Conservation (phyloP, 768 basidiomycete species). For the Hygrocybe punicea region DNA sequence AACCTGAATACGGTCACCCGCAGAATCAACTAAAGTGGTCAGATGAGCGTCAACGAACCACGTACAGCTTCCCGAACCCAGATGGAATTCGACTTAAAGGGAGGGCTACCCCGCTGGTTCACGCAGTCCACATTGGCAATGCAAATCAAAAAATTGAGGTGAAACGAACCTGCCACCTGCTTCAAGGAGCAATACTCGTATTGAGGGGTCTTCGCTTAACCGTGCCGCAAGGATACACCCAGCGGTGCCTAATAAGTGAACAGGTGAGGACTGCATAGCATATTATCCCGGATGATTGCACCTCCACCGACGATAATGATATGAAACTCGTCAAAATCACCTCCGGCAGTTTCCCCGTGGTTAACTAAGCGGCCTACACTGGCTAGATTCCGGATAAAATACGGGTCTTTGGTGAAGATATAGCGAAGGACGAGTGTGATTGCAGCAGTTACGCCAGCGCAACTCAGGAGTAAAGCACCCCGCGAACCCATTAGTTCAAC, state of each 20-base stretch:
- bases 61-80: conserved; percentile 36
- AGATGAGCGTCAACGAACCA: not conserved
- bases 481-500: too few relatives aligned
- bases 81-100: conserved; percentile 43
- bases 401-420: not conserved
- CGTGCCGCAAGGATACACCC: conserved; percentile 61
- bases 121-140: not conserved
- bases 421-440: conserved; percentile 8
- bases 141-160: not conserved
- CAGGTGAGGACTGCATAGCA: not conserved
- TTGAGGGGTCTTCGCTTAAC: conserved; percentile 51
- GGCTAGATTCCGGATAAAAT: conserved; percentile 9
- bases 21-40: not conserved
- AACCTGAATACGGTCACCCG: conserved; percentile 21
- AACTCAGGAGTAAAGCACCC: conserved; percentile 3
- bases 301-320: conserved; percentile 57
- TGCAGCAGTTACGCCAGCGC: conserved; percentile 7
- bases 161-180: conserved; percentile 55
- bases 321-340: conserved; percentile 39
- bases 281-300: conserved; percentile 15
- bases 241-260: conserved; percentile 45
- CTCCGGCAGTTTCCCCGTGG: not conserved
- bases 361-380: conserved; percentile 8
- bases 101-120: conserved; percentile 43
- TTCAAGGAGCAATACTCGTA: conserved; percentile 57